Evolutionary conservation across 2,329 filamentous ascomycete species (phyloP).

Genomic region (Cercospora sp.): DNA sequence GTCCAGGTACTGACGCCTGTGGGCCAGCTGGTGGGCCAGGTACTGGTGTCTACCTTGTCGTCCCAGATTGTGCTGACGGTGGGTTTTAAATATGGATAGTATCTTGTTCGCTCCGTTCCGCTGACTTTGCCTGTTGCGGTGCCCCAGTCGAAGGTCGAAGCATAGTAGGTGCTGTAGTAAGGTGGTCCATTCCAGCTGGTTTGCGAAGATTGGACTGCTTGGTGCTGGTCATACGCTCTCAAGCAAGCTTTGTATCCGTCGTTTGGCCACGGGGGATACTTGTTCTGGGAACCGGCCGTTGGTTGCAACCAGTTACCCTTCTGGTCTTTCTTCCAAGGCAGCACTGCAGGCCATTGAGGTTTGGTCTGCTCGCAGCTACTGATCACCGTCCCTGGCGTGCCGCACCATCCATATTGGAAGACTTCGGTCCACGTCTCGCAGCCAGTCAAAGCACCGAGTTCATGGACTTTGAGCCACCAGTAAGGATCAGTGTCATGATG

Average conservation of each 20-base stretch:
- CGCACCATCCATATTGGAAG: background rate
- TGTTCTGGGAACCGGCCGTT: background rate
- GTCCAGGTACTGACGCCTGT: slow-evolving; percentile 1
- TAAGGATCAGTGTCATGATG: slow-evolving; percentile 1
- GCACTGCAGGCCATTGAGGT: background rate
- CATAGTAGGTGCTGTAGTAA: slow-evolving; percentile 2
- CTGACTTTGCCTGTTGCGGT: background rate
- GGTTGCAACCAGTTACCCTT: background rate
- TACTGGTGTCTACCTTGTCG: background rate
- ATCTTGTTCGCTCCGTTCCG: background rate
- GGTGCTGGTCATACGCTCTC: background rate
- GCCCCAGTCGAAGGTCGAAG: background rate
- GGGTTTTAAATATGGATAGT: background rate
- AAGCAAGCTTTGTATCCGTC: slow-evolving; percentile 1
- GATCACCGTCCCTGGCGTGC: background rate
- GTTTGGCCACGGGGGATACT: slow-evolving; percentile 7
- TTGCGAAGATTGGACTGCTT: background rate
- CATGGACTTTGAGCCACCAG: slow-evolving; percentile 2
- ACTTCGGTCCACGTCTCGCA: slow-evolving; percentile 1
- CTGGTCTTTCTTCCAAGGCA: background rate
- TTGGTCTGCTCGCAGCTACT: background rate
- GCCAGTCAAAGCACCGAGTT: background rate
- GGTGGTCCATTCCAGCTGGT: slow-evolving; percentile 2
- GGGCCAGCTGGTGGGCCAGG: slow-evolving; percentile 1
- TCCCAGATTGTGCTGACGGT: slow-evolving; percentile 1